A percentile compares a stretch with the other conserved stretches of the same genome.
These are phyloP conservation scores for Hanseniaspora singularis DNA, from an alignment of 805 yeast species.

Conservation along the genomic window DNA sequence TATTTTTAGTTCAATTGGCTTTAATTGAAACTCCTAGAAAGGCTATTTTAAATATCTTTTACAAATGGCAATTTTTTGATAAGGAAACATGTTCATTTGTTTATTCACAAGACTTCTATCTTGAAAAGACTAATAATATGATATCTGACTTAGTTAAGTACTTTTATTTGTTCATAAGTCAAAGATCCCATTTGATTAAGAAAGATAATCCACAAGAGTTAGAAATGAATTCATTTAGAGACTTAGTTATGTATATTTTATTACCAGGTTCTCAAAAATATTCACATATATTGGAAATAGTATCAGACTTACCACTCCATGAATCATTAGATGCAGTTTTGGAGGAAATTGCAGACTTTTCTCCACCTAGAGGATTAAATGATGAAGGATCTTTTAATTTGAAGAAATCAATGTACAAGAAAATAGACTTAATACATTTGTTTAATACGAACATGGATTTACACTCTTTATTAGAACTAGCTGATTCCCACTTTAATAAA, in stretches of 20 bases:
- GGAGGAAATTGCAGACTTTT: slow-evolving; percentile 46
- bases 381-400: slow-evolving; percentile 59
- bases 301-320: slow-evolving; percentile 29
- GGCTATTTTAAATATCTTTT: slow-evolving; percentile 47
- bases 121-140: slow-evolving; percentile 42
- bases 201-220: slow-evolving; percentile 27
- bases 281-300: slow-evolving; percentile 34
- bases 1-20: slow-evolving; percentile 54
- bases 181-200: slow-evolving; percentile 49
- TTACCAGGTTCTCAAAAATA: slow-evolving; percentile 44
- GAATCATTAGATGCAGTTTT: slow-evolving; percentile 39
- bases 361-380: slow-evolving; percentile 52
- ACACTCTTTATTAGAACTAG: background rate
- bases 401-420: slow-evolving; percentile 35
- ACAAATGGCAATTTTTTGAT: slow-evolving; percentile 45
- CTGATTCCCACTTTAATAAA: background rate
- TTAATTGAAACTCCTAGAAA: slow-evolving; percentile 42
- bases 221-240: slow-evolving; percentile 28
- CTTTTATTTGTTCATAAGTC: slow-evolving; percentile 57
- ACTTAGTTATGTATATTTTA: slow-evolving; percentile 39
- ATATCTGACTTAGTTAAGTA: slow-evolving; percentile 70
- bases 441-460: slow-evolving; percentile 32
- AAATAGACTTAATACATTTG: slow-evolving; percentile 48
- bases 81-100: slow-evolving; percentile 36
- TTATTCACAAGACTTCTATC: slow-evolving; percentile 36